phyloP scores from a whole-genome alignment of 805 yeast genomes.

The Metschnikowia aberdeeniae region DNA sequence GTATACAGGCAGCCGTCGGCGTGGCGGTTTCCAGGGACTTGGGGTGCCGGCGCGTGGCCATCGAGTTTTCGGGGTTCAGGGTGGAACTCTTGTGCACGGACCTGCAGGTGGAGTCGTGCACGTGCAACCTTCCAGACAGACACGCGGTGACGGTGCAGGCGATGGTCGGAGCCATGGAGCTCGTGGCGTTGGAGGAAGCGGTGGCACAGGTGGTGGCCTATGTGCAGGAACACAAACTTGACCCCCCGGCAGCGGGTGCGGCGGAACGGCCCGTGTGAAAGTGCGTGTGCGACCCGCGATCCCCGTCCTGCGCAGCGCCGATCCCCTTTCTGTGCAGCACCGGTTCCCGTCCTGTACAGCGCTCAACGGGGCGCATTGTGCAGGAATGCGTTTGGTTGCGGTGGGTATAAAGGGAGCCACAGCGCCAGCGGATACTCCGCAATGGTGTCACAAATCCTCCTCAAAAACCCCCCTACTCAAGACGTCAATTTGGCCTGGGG shows the following conservation, averaged over 20 bases:
- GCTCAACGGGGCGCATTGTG: no score
- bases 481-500: conserved; percentile 20
- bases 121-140: conserved; percentile 2
- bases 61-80: conserved; percentile 7
- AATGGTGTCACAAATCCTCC: conserved; percentile 16
- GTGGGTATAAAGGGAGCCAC: no score
- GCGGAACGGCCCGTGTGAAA: no score
- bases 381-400: no score
- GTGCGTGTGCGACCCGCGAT: no score
- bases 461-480: conserved; percentile 21
- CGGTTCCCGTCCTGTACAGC: no score
- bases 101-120: conserved; percentile 10
- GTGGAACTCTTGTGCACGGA: conserved; percentile 23
- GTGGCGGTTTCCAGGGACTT: conserved; percentile 22
- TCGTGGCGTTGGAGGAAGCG: neutral
- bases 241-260: no score
- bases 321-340: no score
- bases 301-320: no score
- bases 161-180: conserved; percentile 7
- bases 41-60: conserved; percentile 21
- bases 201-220: no score
- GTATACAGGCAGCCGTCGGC: conserved; percentile 10
- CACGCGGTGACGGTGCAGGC: conserved; percentile 7
- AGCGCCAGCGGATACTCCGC: neutral
- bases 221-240: no score